Evolutionary conservation across 1,139 yeast genomes (phyloP).

Genomic region (Spathaspora sp.): DNA sequence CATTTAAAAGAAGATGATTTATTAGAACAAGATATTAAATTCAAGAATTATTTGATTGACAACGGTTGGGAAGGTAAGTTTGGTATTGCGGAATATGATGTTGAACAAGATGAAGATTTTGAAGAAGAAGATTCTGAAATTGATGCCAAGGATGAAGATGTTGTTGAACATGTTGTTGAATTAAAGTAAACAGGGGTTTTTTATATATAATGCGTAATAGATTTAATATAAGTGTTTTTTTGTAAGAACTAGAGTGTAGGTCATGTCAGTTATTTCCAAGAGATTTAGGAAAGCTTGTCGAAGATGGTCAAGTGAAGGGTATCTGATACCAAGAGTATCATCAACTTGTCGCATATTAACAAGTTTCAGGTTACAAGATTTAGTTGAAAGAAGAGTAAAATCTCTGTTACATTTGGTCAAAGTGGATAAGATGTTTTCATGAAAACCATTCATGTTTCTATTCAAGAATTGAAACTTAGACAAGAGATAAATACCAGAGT

Average conservation of each 20-base stretch:
- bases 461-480: too few species aligned
- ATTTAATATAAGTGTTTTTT: background rate
- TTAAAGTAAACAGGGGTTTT: background rate
- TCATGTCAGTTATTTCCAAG: too few species aligned
- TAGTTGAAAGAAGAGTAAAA: too few species aligned
- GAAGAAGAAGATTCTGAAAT: constrained; percentile 6
- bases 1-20: constrained; percentile 67
- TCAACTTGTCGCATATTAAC: too few species aligned
- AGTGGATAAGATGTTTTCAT: too few species aligned
- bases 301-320: too few species aligned
- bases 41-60: constrained; percentile 58
- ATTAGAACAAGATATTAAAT: constrained; percentile 61
- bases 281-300: too few species aligned
- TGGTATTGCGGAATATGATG: constrained; percentile 39
- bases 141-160: background rate
- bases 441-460: too few species aligned
- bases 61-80: constrained; percentile 67
- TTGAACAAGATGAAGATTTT: constrained; percentile 16
- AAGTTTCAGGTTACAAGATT: too few species aligned
- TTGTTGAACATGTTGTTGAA: background rate
- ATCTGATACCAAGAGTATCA: too few species aligned
- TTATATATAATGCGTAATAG: background rate
- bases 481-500: too few species aligned
- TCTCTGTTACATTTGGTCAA: too few species aligned
- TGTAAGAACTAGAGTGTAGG: background rate